Base-by-base conservation (phyloP, 2,329 filamentous ascomycete species). In the Plectosphaerella sp. region DNA sequence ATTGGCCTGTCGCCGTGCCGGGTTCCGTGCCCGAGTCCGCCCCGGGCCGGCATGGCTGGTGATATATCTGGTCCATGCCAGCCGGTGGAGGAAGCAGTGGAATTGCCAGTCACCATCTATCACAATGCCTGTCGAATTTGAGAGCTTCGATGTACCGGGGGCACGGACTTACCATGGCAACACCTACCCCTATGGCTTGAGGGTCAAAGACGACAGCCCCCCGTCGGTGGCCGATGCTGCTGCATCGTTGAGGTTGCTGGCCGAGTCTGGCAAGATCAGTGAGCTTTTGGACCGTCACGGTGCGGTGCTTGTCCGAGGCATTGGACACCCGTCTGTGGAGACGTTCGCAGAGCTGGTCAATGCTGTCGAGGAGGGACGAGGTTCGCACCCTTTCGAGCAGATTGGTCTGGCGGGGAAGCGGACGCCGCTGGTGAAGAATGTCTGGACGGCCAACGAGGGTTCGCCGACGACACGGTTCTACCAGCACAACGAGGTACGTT, bases 361-460 rank as follows among this genome's bases (percentile, higher is more conserved):
- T 11, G 56, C 54, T 2, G 54, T 49, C 2, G 56, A 56, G 20
- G 41, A 52, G 24, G 54, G 45, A 11, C 52, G 54, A 6, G 54
- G 54, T 14, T 54, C 54, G n/a, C 28, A 14, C 15, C 56, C 54
- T 7, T 51, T 74, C 73, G 72, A 65, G 16, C 50, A 54, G 28
- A 52, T 54, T n/a, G 53, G 53, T 10, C 48, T 59, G 47, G 57
- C 57, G 20, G 57, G 57, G 2, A 59, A 59, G 14, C 49, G 56
- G 43, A 59, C 52, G 5, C 42, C 48, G 1, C 24, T 57, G 14
- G 57, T 51, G 10, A 45, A 57, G 15, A 58, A 59, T 16, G 53
- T 59, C 7, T 59, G 57, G 57, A 58, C 56, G 5, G 57, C 57
- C 4, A 57, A 58, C 16, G 56, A 59, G 47, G 57, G 57, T 2